Base-by-base conservation (phyloP, 2,329 filamentous ascomycete species). In the Epicoccum sorghinum region DNA sequence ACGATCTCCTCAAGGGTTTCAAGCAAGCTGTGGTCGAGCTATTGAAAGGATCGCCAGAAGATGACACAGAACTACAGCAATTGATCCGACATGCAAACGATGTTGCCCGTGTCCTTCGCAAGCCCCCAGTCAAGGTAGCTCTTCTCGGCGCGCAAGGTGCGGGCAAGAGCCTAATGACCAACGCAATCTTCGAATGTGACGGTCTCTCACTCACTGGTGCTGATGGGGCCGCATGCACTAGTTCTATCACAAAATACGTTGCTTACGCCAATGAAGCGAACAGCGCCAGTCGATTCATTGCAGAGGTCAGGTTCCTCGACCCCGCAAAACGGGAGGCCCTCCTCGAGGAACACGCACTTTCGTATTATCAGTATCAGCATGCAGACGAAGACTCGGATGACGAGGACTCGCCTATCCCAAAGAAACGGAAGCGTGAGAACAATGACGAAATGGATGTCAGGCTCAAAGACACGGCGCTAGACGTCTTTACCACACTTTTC, bases 101-200 rank as follows among this genome's bases (percentile, higher is more conserved):
- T 1, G 45, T 65, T 5, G 33, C 43, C 2, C 49, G 65, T n/a
- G 48, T 62, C 14, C 14, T 43, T 4, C 48, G 57, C 8, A 54
- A 47, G 10, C 12, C 47, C 4, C 6, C 46, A 3, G 29, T 62
- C 32, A 43, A 52, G 23, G 56, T 63, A 7, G 64, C 63, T 12
- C 50, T 66, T 1, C 36, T 64, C 18, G 66, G 64, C n/a, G 49
- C 60, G 2, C 66, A 69, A 53, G 64, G 60, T 2, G 58, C 61
- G 5, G 64, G 66, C 4, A 69, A 69, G 40, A 55, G 44, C 10
- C 39, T 64, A 5, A 27, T 55, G 0, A 52, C 60, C 12, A 67
- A 66, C 25, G 64, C 64, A 3, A 12, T 67, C 0, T 62, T 69
- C 23, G 59, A 62, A 25, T 44, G 47, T 5, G 43, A 52, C 24